These are phyloP conservation scores for Kwoniella bestiolae DNA, from an alignment of 768 basidiomycete species.

Conservation along the genomic window DNA sequence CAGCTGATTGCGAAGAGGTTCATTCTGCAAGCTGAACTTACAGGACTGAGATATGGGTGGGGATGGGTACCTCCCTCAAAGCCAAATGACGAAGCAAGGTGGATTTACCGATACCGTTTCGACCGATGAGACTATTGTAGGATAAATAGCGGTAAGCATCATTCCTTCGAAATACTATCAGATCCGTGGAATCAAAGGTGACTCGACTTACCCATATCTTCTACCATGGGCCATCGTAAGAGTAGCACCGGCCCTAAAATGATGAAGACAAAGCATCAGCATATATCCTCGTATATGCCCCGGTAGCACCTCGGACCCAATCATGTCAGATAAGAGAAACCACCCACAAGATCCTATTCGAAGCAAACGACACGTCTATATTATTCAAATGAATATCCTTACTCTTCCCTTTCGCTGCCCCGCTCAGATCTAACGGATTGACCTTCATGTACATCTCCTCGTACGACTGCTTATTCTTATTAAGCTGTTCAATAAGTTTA, in stretches of 20 bases:
- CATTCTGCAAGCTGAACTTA: constrained; percentile 41
- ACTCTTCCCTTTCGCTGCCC: constrained; percentile 84
- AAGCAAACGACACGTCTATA: constrained; percentile 95
- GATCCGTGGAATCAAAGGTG: no score
- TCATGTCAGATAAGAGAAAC: neutral
- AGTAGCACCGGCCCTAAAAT: constrained; percentile 47
- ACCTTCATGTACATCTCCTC: constrained; percentile 99
- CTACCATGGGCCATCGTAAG: constrained; percentile 55
- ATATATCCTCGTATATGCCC: neutral
- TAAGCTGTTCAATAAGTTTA: constrained; percentile 81
- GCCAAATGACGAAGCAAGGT: constrained; percentile 93
- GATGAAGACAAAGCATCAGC: neutral
- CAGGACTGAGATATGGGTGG: constrained; percentile 91
- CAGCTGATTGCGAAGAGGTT: no score
- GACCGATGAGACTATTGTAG: constrained; percentile 53
- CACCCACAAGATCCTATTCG: constrained; percentile 82
- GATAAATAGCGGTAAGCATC: neutral
- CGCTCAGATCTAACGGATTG: constrained; percentile 82
- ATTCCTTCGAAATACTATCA: no score
- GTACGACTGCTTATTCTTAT: constrained; percentile 95
- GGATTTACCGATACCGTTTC: constrained; percentile 85
- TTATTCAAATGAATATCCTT: constrained; percentile 94
- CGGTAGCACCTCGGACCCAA: neutral
- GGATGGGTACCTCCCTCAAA: constrained; percentile 90
- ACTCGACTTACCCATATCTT: constrained; percentile 53